Base-by-base conservation (phyloP, 768 basidiomycete species). In the Mycena maculata region DNA sequence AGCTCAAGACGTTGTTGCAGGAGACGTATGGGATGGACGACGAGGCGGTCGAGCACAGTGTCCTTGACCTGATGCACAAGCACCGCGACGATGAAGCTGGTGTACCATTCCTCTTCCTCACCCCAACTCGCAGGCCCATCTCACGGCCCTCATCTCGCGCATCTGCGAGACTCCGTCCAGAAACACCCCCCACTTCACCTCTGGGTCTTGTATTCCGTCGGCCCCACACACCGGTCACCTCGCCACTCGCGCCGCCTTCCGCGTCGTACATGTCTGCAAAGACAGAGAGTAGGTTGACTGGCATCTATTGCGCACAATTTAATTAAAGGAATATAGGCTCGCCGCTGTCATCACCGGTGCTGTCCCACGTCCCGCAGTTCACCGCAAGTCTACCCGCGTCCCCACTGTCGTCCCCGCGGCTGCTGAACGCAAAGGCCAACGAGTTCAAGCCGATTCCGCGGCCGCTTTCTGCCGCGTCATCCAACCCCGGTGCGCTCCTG, bases 1-100 rank as follows among this genome's bases (percentile, higher is more conserved):
- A 89, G 52, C 88, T 97, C 74, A 96, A 96, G 79, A 72, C 76
- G 0, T 73, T 95, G 38, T 84, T 98, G 64, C 92, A 88, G 79
- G 84, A 85, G 38, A 87, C 85, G 28, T 94, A 89, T 76, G 87
- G 85, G 1, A 86, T 91, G 68, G 88, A 91, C 76, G 87, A 90
- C 61, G 88, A 89, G 66, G 86, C 85, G 79, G 92, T 93, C 68
- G 96, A 98, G 75, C 92, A 96, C 72, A 88, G 90, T 75, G 93
- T 96, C 64, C 83, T 98, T 22, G 95, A 97, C 75, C 86, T 98
- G 68, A 98, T 98, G 96, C 96, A 98, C 81, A 92, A 93, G 79
- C 93, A 96, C 77, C 86, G 89, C 67, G 95, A 97, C 85, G 91
- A 94, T 81, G 81, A 91, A 42, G 88, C 90, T 15, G 91, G 92